Evolutionary conservation across 148 eudicot species (phyloP), one percentile per base, ranked within the genome.

Genomic region (Bassia scoparia): DNA sequence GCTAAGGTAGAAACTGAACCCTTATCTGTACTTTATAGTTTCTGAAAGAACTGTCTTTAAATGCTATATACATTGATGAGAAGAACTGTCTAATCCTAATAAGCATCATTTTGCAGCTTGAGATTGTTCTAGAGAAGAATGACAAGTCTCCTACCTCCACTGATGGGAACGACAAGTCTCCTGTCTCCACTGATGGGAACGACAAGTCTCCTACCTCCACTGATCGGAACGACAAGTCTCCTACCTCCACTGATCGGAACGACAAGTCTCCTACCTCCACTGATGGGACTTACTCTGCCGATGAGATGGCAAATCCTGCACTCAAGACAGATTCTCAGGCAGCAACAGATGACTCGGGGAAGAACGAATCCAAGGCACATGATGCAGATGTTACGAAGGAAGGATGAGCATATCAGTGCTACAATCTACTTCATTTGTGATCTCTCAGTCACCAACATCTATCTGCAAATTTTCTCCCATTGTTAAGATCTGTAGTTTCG

Each of bases 61-160:
- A 20, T 12, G 18, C n/a, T n/a, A n/a, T n/a, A n/a, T n/a, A n/a
- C n/a, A n/a, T n/a, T n/a, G n/a, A n/a, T n/a, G n/a, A n/a, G n/a
- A n/a, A n/a, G n/a, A n/a, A n/a, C n/a, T n/a, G n/a, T n/a, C n/a
- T n/a, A n/a, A n/a, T 7, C 24, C 10, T 5, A 4, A 12, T 5
- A 4, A 12, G 5, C 5, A 16, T 27, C 26, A 46, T 33, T 41
- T 33, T 63, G 65, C 70, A 79, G 78, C 65, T 79, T 30, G 82
- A 79, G 63, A 79, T 79, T 24, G 46, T 79, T 48, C 70, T 79
- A 21, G 81, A 79, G 77, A 79, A 48, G 78, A 67, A 24, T 16
- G 81, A 78, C 8, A 78, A 78, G 54, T 44, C 67, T 6, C 48
- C 8, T 4, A 67, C 55, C 13, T 20, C 52, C 53, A 50, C 37